These are phyloP conservation scores for Acanthamoeba sp. DNA, from an alignment of 208 protist genomes.

Conservation along the genomic window DNA sequence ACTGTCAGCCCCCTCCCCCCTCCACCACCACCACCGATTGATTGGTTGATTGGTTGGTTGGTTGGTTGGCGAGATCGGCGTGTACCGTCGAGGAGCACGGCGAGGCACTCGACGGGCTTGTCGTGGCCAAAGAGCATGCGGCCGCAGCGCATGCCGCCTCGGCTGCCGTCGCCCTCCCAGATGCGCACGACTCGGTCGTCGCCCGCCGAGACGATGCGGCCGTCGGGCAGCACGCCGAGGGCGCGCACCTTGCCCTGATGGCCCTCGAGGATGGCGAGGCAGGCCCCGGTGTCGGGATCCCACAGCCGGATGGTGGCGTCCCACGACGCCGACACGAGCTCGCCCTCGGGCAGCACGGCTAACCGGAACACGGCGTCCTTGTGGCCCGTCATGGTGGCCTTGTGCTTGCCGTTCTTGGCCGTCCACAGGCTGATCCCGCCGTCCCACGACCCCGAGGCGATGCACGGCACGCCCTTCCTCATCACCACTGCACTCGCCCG, in stretches of 20 bases:
- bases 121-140: not conserved
- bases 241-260: slow-evolving; percentile 26
- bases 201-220: not conserved
- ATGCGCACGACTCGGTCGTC: not conserved
- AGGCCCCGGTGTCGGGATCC: slow-evolving; percentile 5
- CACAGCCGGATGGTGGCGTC: slow-evolving; percentile 46
- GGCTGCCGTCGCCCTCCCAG: not conserved
- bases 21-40: too few relatives aligned
- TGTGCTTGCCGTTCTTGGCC: not conserved
- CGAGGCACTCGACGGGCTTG: slow-evolving; percentile 22
- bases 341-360: slow-evolving; percentile 47
- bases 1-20: too few relatives aligned
- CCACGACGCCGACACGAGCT: slow-evolving; percentile 42
- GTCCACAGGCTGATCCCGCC: slow-evolving; percentile 28
- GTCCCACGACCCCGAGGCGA: slow-evolving; percentile 40
- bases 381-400: slow-evolving; percentile 29
- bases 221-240: not conserved
- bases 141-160: slow-evolving; percentile 7
- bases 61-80: not conserved
- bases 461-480: slow-evolving; percentile 22
- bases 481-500: slow-evolving; percentile 25
- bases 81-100: slow-evolving; percentile 28
- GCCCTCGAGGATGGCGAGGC: not conserved
- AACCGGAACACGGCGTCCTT: slow-evolving; percentile 41
- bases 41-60: too few relatives aligned